A percentile compares a stretch with the other conserved stretches of the same genome.
These are phyloP conservation scores for Termitomyces sp. DNA, from an alignment of 768 basidiomycete species.

Conservation along the genomic window DNA sequence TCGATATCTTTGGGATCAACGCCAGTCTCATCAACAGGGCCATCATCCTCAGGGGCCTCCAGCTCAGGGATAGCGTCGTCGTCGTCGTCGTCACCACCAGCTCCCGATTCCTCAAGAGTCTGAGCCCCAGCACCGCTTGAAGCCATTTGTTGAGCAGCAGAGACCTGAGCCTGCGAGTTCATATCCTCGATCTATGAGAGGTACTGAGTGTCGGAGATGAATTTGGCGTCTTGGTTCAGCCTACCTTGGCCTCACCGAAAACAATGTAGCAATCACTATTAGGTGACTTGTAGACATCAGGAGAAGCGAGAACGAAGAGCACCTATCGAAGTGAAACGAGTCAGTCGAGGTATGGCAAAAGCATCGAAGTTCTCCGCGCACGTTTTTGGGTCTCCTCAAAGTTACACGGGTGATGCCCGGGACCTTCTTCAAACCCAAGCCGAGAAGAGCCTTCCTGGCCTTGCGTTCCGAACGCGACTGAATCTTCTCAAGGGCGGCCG, in stretches of 20 bases:
- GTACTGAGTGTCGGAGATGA: neutral
- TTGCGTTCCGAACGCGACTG: conserved; percentile 94
- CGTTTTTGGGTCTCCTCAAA: conserved; percentile 91
- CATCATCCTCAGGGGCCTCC: conserved; percentile 80
- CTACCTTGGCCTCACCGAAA: conserved; percentile 96
- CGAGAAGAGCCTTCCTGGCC: conserved; percentile 88
- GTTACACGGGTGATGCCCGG: conserved; percentile 93
- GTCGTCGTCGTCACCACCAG: conserved; percentile 57
- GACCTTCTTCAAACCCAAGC: conserved; percentile 90
- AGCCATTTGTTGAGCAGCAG: conserved; percentile 77
- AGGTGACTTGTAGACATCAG: conserved; percentile 97
- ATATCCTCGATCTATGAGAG: conserved; percentile 76
- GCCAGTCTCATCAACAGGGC: conserved; percentile 78
- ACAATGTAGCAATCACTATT: conserved; percentile 99
- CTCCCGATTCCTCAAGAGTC: conserved; percentile 48
- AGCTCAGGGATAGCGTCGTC: conserved; percentile 85
- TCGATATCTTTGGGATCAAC: conserved; percentile 95
- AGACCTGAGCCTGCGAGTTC: conserved; percentile 74
- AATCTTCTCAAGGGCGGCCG: conserved; percentile 86
- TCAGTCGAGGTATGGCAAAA: neutral
- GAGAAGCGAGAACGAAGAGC: conserved; percentile 87
- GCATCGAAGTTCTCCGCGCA: conserved; percentile 29
- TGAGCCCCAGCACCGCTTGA: conserved; percentile 43
- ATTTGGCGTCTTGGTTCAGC: neutral
- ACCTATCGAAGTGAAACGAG: conserved; percentile 39